Evolutionary conservation across 1,284 basidiomycete genomes (phyloP).

Genomic region (Cryptococcus maquisensis): DNA sequence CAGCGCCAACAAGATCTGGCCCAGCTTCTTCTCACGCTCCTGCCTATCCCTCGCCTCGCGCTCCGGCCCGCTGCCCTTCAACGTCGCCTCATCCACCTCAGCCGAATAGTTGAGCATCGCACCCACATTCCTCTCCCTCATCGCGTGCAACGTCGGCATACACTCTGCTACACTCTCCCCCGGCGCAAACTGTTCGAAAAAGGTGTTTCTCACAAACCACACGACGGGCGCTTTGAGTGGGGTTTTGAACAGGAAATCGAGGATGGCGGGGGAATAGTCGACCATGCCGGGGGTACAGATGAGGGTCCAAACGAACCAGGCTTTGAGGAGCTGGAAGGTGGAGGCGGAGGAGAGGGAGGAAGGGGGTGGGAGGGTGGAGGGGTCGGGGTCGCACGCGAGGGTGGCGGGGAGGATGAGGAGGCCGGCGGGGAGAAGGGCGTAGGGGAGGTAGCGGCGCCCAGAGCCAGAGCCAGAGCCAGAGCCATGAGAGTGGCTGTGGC

Average conservation of each 20-base stretch:
- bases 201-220: conserved; percentile 69
- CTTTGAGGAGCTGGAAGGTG: conserved; percentile 54
- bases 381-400: background rate
- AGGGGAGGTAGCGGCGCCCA: background rate
- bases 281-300: conserved; percentile 73
- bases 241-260: conserved; percentile 57
- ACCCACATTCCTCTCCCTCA: conserved; percentile 68
- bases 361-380: background rate
- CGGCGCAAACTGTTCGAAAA: conserved; percentile 81
- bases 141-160: conserved; percentile 59
- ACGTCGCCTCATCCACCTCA: conserved; percentile 61
- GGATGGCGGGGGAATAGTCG: conserved; percentile 68
- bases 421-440: too few relatives aligned
- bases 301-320: conserved; percentile 75
- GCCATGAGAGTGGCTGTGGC: background rate
- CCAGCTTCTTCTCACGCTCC: conserved; percentile 52
- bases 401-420: too few relatives aligned
- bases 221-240: conserved; percentile 62
- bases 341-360: conserved; percentile 13
- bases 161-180: conserved; percentile 73
- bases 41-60: conserved; percentile 63
- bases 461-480: conserved; percentile 1
- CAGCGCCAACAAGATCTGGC: conserved; percentile 68
- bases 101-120: conserved; percentile 79
- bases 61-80: conserved; percentile 37